Percentiles rank a stretch among this genome's conserved stretches.
Evolutionary conservation across 345 rosid species (phyloP).

Genomic region (Sisymbrium altissimum): DNA sequence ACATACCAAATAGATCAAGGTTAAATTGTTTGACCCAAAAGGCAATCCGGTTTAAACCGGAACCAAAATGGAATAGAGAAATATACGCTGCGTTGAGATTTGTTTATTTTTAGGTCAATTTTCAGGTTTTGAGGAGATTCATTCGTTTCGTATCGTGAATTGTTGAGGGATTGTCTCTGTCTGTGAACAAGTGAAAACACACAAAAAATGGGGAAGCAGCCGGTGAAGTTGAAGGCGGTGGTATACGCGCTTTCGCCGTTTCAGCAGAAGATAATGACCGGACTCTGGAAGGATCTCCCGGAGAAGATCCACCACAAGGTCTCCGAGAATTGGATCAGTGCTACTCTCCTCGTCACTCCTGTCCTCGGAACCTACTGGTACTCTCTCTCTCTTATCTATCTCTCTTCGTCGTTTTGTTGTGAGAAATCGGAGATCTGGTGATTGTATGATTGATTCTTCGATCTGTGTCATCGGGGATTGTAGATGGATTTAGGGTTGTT

Average conservation of each 20-base stretch:
- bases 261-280: constrained; percentile 75
- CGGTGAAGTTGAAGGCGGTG: constrained; percentile 82
- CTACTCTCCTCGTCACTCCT: constrained; percentile 64
- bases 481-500: too few species aligned
- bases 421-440: neutral
- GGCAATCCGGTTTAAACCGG: neutral
- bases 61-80: constrained; percentile 14
- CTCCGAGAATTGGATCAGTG: constrained; percentile 80
- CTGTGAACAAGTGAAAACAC: neutral
- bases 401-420: neutral
- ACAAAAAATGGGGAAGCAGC: constrained; percentile 63
- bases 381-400: neutral
- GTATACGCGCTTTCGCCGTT: constrained; percentile 75
- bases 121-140: neutral
- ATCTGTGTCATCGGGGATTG: neutral
- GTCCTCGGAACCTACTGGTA: constrained; percentile 64
- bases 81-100: neutral
- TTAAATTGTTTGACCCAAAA: neutral
- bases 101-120: neutral
- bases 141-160: constrained; percentile 1
- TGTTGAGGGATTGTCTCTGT: neutral
- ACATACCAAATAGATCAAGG: too few species aligned
- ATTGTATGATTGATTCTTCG: constrained; percentile 8
- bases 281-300: constrained; percentile 72
- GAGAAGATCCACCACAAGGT: constrained; percentile 79